phyloP scores from a whole-genome alignment of 257 asterid genomes.

The Solanum tarapatanum region DNA sequence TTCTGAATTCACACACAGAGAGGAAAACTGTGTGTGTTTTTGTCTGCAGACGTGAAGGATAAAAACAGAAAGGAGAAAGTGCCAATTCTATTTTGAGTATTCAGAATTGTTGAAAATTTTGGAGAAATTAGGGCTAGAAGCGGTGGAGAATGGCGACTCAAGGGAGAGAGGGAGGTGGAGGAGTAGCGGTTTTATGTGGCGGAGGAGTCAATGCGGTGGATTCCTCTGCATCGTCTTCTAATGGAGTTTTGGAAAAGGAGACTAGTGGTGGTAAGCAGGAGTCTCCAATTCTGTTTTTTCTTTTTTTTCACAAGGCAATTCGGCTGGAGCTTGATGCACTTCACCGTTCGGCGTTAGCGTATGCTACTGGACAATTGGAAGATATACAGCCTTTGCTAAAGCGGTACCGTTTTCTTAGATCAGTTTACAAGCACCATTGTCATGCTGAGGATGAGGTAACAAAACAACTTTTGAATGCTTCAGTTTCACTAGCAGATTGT shows the following conservation, averaged over 20 bases:
- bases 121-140: conserved; percentile 1
- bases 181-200: conserved; percentile 30
- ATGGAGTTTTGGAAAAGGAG: conserved; percentile 11
- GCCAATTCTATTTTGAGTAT: not conserved
- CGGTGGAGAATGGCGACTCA: conserved; percentile 21
- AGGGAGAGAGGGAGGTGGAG: conserved; percentile 29
- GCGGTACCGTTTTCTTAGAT: conserved; percentile 27
- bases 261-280: not conserved
- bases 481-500: not conserved
- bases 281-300: conserved; percentile 28
- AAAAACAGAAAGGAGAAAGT: not conserved
- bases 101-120: not conserved
- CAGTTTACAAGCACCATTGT: conserved; percentile 33
- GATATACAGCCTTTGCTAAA: conserved; percentile 23
- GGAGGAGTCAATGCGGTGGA: conserved; percentile 17
- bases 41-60: not conserved
- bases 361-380: conserved; percentile 20
- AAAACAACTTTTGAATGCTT: not conserved
- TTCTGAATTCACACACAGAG: not conserved
- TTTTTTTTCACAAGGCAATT: conserved; percentile 37
- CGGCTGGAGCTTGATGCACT: conserved; percentile 32
- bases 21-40: not conserved
- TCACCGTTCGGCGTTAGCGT: conserved; percentile 32
- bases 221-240: conserved; percentile 6
- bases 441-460: conserved; percentile 39